These are phyloP conservation scores for Botryotinia narcissicola DNA, from an alignment of 2,329 filamentous ascomycete species.

Conservation along the genomic window DNA sequence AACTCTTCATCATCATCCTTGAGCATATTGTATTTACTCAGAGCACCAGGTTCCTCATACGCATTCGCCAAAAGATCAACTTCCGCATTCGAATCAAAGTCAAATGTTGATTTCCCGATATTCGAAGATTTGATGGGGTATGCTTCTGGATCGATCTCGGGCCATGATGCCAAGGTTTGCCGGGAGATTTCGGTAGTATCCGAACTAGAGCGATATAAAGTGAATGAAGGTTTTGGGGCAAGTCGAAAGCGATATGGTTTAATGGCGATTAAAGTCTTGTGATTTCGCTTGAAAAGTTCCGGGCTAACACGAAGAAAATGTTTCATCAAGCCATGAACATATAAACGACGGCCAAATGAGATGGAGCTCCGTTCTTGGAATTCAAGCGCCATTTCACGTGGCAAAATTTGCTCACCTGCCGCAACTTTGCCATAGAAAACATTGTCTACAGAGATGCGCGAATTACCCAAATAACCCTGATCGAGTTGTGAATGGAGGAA, in stretches of 20 bases:
- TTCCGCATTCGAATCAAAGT: conserved; percentile 12
- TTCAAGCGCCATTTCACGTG: conserved; percentile 35
- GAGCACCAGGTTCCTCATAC: conserved; percentile 28
- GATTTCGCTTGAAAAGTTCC: conserved; percentile 25
- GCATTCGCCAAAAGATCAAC: conserved; percentile 18
- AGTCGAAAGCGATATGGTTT: conserved; percentile 35
- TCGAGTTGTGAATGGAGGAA: conserved; percentile 14
- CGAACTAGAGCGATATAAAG: conserved; percentile 31
- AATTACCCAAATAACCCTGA: conserved; percentile 41
- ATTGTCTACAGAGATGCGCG: conserved; percentile 41
- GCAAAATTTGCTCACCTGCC: conserved; percentile 35
- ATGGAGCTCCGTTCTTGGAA: conserved; percentile 33
- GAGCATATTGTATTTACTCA: conserved; percentile 45
- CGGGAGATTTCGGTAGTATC: conserved; percentile 31
- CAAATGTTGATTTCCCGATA: conserved; percentile 22
- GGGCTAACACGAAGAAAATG: conserved; percentile 40
- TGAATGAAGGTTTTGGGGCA: conserved; percentile 38
- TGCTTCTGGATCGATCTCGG: conserved; percentile 31
- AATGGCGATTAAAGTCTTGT: conserved; percentile 28
- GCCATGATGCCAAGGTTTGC: conserved; percentile 36
- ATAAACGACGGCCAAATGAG: conserved; percentile 46
- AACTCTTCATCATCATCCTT: conserved; percentile 45
- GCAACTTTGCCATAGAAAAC: conserved; percentile 42
- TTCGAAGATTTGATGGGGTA: background rate
- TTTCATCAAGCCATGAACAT: conserved; percentile 45